Percentiles rank a stretch among this genome's conserved stretches.
Evolutionary conservation across 169 alveolate species (phyloP).

Genomic region (Plasmodium chabaudi): DNA sequence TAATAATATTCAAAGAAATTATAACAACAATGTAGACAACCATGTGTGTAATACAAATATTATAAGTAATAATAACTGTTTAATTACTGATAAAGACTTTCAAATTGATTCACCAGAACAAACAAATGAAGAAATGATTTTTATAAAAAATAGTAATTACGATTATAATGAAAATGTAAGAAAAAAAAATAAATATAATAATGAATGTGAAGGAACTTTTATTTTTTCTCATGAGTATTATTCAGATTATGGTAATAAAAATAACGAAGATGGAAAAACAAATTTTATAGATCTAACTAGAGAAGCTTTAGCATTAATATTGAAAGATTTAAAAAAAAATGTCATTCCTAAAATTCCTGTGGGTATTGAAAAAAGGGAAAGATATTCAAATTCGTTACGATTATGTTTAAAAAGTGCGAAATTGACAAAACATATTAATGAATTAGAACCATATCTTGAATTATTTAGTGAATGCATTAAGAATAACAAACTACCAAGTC

Average conservation of each 20-base stretch:
- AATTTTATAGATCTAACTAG: slow-evolving; percentile 68
- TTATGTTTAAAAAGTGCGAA: slow-evolving; percentile 66
- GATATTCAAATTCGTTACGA: slow-evolving; percentile 57
- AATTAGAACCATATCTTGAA: slow-evolving; percentile 66
- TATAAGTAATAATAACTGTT: slow-evolving; percentile 15
- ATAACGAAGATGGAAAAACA: slow-evolving; percentile 39
- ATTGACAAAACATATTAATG: slow-evolving; percentile 46
- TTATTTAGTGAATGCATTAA: slow-evolving; percentile 70
- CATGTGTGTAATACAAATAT: not conserved
- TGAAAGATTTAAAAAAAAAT: slow-evolving; percentile 64
- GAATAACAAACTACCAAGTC: slow-evolving; percentile 53
- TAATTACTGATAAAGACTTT: slow-evolving; percentile 62
- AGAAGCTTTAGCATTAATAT: slow-evolving; percentile 57
- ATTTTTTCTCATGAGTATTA: slow-evolving; percentile 51
- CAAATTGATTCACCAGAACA: slow-evolving; percentile 67
- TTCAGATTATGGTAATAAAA: slow-evolving; percentile 29
- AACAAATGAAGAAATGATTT: slow-evolving; percentile 26
- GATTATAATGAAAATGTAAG: slow-evolving; percentile 24
- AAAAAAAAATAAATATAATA: slow-evolving; percentile 11
- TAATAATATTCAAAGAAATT: too few species aligned
- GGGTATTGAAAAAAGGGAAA: slow-evolving; percentile 69
- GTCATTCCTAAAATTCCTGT: slow-evolving; percentile 69
- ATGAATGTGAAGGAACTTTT: slow-evolving; percentile 26
- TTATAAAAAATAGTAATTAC: slow-evolving; percentile 15
- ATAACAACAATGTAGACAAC: not conserved